Evolutionary conservation across 1,284 basidiomycete species (phyloP), one percentile per base, ranked within the genome.

Genomic region (Coniferiporia sulphurascens): DNA sequence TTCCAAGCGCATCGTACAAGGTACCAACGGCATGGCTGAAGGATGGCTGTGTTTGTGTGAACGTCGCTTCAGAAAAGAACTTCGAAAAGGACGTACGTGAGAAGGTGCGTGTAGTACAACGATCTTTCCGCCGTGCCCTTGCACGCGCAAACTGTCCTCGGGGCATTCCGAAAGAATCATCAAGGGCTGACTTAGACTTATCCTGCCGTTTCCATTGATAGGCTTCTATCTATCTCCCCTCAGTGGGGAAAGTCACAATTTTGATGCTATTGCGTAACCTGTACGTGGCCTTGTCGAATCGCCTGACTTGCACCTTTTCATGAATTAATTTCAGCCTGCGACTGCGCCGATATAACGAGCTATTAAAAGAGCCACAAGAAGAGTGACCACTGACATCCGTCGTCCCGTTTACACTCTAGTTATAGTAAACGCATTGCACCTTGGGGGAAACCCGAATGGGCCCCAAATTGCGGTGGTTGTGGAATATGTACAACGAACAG

Each of bases 181-280:
- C 27, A 27, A 27, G 5, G 27, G 27, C 27, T 27, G 27, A 27
- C 27, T 27, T 27, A 27, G 27, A 27, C 27, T 27, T 27, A 27
- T 27, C 27, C 27, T 2, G 27, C 5, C 5, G 27, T 27, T 27
- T 27, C 27, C 27, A 27, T 27, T 27, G 32, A 22, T 64, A 95
- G 92, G 93, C 93, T 10, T 93, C 93, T 3, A 78, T 98, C 65
- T 96, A 96, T 71, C 80, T 96, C 63, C 95, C 95, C 13, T 89
- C 93, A 3, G 93, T 99, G 32, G 96, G 96, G 45, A 97, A 97
- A 76, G 92, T 96, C 63, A 99, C 96, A 1, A 97, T 98, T 65
- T 80, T 95, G 68, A 97, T 99, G 93, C 81, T 99, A 36, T 83
- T 98, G 71, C 84, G 96, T 58, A 99, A 98, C 73, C 72, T 99